A percentile compares a stretch with the other conserved stretches of the same genome.
Conservation (phyloP, 1,284 basidiomycete genomes). For the Rhizopogon parksii region DNA sequence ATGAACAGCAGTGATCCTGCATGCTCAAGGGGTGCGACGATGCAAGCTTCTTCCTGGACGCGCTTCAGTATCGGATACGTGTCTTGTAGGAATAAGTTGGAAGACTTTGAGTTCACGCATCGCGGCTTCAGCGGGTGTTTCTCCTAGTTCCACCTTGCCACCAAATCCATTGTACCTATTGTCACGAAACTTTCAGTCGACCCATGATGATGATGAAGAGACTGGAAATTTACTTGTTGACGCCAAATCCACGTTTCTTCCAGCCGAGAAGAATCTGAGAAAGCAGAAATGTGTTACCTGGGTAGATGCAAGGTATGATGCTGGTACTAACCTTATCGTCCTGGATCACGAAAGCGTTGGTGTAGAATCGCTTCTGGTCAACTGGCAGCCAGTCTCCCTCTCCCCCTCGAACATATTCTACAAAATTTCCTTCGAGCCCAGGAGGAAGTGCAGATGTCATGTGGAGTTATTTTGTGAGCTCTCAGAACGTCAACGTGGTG, state of each 20-base stretch:
- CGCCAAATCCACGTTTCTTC: conserved; percentile 44
- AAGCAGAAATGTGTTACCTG: background rate
- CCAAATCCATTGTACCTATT: conserved; percentile 46
- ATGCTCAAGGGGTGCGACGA: conserved; percentile 51
- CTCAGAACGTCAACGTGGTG: too few species aligned
- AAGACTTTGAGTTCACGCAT: conserved; percentile 33
- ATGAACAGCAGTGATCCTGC: conserved; percentile 60
- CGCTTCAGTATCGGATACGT: background rate
- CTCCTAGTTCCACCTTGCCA: conserved; percentile 40
- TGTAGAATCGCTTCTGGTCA: conserved; percentile 24
- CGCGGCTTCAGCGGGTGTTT: conserved; percentile 35
- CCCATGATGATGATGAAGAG: background rate
- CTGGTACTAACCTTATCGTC: conserved; percentile 17
- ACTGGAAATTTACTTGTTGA: conserved; percentile 30
- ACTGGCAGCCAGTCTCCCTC: conserved; percentile 23
- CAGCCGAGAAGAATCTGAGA: conserved; percentile 37
- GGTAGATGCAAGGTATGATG: background rate
- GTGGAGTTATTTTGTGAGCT: background rate
- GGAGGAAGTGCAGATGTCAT: conserved; percentile 23
- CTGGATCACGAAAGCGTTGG: conserved; percentile 32
- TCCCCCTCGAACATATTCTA: conserved; percentile 18
- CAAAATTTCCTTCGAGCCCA: conserved; percentile 16
- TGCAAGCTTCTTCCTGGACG: conserved; percentile 70
- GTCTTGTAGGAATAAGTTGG: background rate
- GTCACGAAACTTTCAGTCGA: background rate